These are phyloP conservation scores for Pythium pyrilobum DNA, from an alignment of 352 stramenopile genomes.

Conservation along the genomic window DNA sequence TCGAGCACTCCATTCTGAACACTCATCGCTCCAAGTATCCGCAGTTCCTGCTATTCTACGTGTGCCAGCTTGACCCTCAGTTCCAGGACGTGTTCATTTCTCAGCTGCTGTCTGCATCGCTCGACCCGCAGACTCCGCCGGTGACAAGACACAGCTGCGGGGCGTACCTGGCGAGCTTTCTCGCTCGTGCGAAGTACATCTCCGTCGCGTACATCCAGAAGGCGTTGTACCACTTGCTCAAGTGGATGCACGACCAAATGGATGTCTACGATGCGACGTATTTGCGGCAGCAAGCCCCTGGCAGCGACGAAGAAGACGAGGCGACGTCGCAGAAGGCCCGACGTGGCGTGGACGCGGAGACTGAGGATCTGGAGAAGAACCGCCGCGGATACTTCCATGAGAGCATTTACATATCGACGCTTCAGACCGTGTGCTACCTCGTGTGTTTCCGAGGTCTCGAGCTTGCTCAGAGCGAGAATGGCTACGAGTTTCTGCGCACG, in stretches of 20 bases:
- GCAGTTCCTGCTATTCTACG: constrained; percentile 90
- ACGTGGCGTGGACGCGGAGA: constrained; percentile 22
- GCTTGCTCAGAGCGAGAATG: constrained; percentile 60
- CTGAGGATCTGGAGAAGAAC: constrained; percentile 23
- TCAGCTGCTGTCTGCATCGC: constrained; percentile 64
- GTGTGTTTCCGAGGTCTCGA: constrained; percentile 95
- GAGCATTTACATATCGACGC: constrained; percentile 71
- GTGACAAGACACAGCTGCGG: constrained; percentile 91
- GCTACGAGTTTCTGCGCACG: constrained; percentile 76
- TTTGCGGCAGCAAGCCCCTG: constrained; percentile 19
- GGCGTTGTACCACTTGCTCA: constrained; percentile 89
- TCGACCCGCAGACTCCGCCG: constrained; percentile 78
- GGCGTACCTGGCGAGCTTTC: constrained; percentile 95
- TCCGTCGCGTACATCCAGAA: constrained; percentile 91
- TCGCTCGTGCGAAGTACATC: constrained; percentile 94
- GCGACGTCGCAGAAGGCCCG: constrained; percentile 8
- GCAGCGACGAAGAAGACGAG: constrained; percentile 13
- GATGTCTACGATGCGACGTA: constrained; percentile 65
- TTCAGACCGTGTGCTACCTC: constrained; percentile 97
- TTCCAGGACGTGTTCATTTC: constrained; percentile 85
- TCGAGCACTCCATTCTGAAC: constrained; percentile 81
- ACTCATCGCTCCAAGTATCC: constrained; percentile 92
- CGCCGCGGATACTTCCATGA: constrained; percentile 41
- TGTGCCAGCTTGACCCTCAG: constrained; percentile 68
- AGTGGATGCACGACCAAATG: constrained; percentile 94